Evolutionary conservation across 2,329 filamentous ascomycete genomes (phyloP), one percentile per base, ranked within the genome.

Genomic region (Ascochyta fabae): DNA sequence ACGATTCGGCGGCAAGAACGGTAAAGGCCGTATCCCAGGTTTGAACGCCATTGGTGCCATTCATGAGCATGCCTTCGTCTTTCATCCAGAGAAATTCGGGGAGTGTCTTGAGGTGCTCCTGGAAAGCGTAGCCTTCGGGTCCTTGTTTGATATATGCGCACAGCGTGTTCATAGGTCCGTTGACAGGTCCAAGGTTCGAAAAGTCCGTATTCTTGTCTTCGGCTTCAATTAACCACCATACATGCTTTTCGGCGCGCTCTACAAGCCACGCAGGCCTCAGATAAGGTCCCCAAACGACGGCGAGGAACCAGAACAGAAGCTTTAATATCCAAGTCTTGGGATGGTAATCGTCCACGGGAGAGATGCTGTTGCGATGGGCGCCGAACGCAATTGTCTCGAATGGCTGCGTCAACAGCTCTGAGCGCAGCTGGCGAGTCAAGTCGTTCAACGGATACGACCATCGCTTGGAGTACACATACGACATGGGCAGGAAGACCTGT

Each of bases 1-100:
- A 88, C 44, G 91, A 90, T 48, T 91, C 84, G 6, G 91, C 85
- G 0, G 91, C 88, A 74, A 96, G 92, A 31, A 97, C 91, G 16
- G 89, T 79, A 71, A 98, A 98, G 0, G 92, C 85, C 0, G 95
- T 99, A 72, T 99, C 95, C 95, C 95, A 99, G 61, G 88, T 90
- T 75, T 99, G 95, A 1, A 98, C 93, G n/a, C 95, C 95, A 65
- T 99, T 98, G 8, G 95, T 99, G 34, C 95, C 95, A 67, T 97
- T 97, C 77, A 89, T 89, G 43, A 98, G 83, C 91, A 99, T 92
- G 6, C 95, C 95, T 72, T 97, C 93, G 31, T 87, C 76, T 61
- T 96, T 96, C 45, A 99, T 82, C 93, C 95, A 99, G 27, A 99
- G 76, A 59, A 88, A 96, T 68, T 99, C 95, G 39, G 91, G 84